phyloP scores from a whole-genome alignment of 2,329 filamentous ascomycete species.

The Calonectria leucothoes region DNA sequence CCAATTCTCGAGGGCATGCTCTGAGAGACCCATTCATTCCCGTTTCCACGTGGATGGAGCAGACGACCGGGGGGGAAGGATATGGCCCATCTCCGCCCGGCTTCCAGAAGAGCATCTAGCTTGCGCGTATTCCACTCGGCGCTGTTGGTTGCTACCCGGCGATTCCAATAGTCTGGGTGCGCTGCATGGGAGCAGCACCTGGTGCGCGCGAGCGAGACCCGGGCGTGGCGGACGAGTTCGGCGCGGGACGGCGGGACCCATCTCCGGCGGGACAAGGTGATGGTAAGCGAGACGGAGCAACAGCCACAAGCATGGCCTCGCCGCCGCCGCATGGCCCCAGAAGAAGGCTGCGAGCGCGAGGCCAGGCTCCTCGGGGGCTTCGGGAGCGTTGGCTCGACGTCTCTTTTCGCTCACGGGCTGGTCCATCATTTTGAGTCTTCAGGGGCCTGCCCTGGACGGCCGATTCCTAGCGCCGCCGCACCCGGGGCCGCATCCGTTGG shows the following conservation, averaged over 20 bases:
- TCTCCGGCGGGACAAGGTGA: not conserved
- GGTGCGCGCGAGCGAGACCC: not conserved
- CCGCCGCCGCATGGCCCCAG: not conserved
- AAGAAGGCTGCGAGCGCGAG: not conserved
- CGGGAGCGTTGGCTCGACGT: not conserved
- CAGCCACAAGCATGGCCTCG: not conserved
- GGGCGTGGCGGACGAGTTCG: not conserved
- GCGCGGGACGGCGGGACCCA: not conserved
- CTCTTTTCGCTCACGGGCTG: not conserved
- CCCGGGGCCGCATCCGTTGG: not conserved
- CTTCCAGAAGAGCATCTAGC: slow-evolving; percentile 11
- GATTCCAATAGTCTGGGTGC: not conserved
- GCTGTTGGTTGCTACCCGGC: not conserved
- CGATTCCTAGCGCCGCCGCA: slow-evolving; percentile 1
- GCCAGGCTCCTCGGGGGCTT: not conserved
- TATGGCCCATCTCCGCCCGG: not conserved
- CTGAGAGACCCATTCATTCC: slow-evolving; percentile 1
- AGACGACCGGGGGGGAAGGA: not conserved
- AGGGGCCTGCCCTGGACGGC: slow-evolving; percentile 11
- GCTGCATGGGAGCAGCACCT: not conserved
- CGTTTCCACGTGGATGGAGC: not conserved
- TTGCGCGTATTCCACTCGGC: not conserved
- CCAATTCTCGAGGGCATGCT: not conserved
- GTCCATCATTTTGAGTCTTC: not conserved
- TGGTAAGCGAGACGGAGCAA: slow-evolving; percentile 16